Evolutionary conservation across 371 early-diverging fungal genomes (phyloP), one percentile per base, ranked within the genome.

Genomic region (Rhizomucor miehei): DNA sequence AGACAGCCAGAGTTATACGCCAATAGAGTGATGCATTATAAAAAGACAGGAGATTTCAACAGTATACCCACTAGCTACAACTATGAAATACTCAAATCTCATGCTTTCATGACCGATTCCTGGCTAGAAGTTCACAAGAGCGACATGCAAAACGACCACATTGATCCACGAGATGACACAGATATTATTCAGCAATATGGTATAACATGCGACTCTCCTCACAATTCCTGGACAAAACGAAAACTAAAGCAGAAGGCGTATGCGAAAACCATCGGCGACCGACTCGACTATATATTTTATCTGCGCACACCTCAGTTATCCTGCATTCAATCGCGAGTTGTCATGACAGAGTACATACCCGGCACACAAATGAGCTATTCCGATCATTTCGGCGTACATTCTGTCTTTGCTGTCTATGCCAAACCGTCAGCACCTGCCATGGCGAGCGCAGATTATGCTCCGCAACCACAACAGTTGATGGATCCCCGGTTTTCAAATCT

Each of bases 251-350:
- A 69, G 48, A 46, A 64, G 13, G 47, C 70, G 4, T 35, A 67
- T 46, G 56, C 46, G 14, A 57, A 74, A 61, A 36, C 69, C 44
- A 21, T 66, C 6, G 86, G 86, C 2, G 77, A 82, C 24, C 69
- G 86, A 2, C 51, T 86, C 6, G 86, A 86, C 45, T 86, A 81
- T 35, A 74, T 86, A 10, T 79, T 82, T 57, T 84, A 77, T 51
- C 60, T 67, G 6, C 47, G 54, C 1, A 72, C 69, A 11, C 60
- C 73, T 3, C 57, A 72, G 40, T 47, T 86, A 16, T 34, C n/a
- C 3, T 82, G 84, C 48, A 50, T 55, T 9, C 39, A 54, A 11
- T 75, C 75, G 0, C 35, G 51, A 10, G 84, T 86, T 1, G 71
- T 62, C 1, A 51, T 86, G 51, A 66, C 70, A 1, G 76, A 77